Conservation (phyloP, 495 filamentous ascomycete genomes). For the Penicillium bovifimosum region DNA sequence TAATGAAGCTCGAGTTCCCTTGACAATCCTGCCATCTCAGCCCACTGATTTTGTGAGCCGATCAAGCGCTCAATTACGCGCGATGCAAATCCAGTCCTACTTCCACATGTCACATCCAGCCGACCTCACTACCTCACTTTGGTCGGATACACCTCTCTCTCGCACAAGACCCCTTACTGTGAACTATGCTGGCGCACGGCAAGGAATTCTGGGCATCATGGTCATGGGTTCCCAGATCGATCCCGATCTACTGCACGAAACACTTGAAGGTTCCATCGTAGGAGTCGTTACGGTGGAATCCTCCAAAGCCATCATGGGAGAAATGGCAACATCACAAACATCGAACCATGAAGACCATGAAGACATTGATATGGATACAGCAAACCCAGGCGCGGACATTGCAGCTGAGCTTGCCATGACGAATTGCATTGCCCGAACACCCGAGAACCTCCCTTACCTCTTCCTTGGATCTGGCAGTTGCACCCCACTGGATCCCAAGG, state of each 20-base stretch:
- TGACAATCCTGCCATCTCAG: slow-evolving; percentile 50
- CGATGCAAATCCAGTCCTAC: slow-evolving; percentile 78
- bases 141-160: slow-evolving; percentile 45
- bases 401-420: slow-evolving; percentile 8
- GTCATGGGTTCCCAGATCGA: slow-evolving; percentile 46
- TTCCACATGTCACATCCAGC: slow-evolving; percentile 52
- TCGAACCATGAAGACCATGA: slow-evolving; percentile 10
- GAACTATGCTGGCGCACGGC: slow-evolving; percentile 45
- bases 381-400: not conserved
- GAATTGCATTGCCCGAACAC: slow-evolving; percentile 27
- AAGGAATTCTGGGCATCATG: slow-evolving; percentile 49
- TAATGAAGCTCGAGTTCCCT: slow-evolving; percentile 24
- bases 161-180: slow-evolving; percentile 49
- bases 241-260: slow-evolving; percentile 43
- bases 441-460: slow-evolving; percentile 40
- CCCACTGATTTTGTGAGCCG: slow-evolving; percentile 56
- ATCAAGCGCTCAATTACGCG: slow-evolving; percentile 62
- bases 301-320: slow-evolving; percentile 26
- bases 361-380: slow-evolving; percentile 25
- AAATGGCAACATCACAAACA: not conserved
- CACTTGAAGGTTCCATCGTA: slow-evolving; percentile 54
- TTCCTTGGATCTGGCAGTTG: slow-evolving; percentile 34
- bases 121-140: slow-evolving; percentile 34
- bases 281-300: slow-evolving; percentile 52
- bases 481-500: slow-evolving; percentile 37